phyloP scores from a whole-genome alignment of 768 basidiomycete genomes.

The Amanita rimosa region DNA sequence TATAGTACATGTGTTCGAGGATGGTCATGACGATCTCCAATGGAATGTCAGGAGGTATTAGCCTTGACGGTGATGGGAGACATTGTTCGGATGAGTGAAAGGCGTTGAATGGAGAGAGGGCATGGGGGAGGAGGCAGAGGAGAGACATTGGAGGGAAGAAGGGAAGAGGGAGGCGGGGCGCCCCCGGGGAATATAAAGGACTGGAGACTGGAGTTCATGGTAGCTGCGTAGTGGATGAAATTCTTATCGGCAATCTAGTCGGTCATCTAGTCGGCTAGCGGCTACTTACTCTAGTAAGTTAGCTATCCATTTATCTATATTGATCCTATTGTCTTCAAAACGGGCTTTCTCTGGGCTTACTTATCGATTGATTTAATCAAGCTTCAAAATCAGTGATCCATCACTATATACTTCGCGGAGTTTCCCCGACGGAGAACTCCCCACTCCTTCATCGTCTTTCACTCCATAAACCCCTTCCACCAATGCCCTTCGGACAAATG shows the following conservation, averaged over 20 bases:
- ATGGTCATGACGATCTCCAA: conserved; percentile 54
- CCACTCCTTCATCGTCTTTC: not conserved
- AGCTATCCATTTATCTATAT: too few relatives aligned
- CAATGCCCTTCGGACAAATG: conserved; percentile 59
- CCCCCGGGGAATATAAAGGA: conserved; percentile 10
- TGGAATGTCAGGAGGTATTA: conserved; percentile 27
- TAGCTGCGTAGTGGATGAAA: too few relatives aligned
- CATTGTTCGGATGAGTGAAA: conserved; percentile 19
- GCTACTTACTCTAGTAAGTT: too few relatives aligned
- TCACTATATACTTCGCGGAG: not conserved
- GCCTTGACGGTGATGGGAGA: conserved; percentile 11
- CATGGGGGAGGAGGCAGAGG: conserved; percentile 20
- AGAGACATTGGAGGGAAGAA: conserved; percentile 16
- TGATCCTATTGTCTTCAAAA: too few relatives aligned
- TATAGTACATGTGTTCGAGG: conserved; percentile 43
- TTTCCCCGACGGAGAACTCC: not conserved
- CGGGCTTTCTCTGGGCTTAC: too few relatives aligned
- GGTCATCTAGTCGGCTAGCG: too few relatives aligned
- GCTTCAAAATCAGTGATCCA: too few relatives aligned
- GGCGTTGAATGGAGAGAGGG: conserved; percentile 12
- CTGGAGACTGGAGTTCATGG: conserved; percentile 8
- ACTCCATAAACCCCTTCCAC: conserved; percentile 26
- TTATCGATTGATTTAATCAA: too few relatives aligned
- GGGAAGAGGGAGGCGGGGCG: conserved; percentile 8
- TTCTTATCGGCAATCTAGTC: too few relatives aligned